These are phyloP conservation scores for Jimgerdemannia lactiflua DNA, from an alignment of 192 early-diverging fungal species.

Conservation along the genomic window DNA sequence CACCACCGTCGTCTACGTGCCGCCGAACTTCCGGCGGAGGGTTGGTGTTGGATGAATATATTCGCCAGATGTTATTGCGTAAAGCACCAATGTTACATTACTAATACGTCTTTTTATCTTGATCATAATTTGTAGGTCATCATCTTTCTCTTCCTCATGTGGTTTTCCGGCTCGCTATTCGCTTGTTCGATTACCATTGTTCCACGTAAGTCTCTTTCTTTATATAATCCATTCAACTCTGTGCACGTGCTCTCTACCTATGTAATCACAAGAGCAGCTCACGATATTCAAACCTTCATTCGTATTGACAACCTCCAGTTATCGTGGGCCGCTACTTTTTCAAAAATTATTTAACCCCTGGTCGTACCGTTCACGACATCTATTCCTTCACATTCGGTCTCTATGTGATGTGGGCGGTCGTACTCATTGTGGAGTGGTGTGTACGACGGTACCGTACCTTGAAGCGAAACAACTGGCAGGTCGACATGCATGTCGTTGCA, in stretches of 20 bases:
- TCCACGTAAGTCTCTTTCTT: conserved; percentile 31
- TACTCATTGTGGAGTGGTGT: conserved; percentile 28
- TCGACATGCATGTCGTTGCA: conserved; percentile 1
- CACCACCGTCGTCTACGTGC: conserved; percentile 83
- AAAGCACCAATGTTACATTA: too few species aligned
- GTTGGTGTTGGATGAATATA: conserved; percentile 28
- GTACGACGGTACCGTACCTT: conserved; percentile 12
- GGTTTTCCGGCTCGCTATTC: conserved; percentile 49
- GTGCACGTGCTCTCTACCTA: neutral
- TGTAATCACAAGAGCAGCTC: neutral
- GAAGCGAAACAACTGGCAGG: conserved; percentile 9
- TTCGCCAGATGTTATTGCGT: neutral
- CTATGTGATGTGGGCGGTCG: conserved; percentile 38
- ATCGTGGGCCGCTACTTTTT: conserved; percentile 54
- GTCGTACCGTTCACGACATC: conserved; percentile 71
- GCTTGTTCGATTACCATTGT: conserved; percentile 43
- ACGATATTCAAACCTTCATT: neutral
- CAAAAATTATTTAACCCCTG: conserved; percentile 36
- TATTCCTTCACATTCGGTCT: conserved; percentile 73
- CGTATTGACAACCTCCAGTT: conserved; percentile 32
- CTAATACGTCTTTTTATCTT: too few species aligned
- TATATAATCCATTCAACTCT: neutral
- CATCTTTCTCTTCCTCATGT: conserved; percentile 49
- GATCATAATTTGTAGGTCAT: conserved; percentile 21
- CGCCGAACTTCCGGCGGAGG: conserved; percentile 62